phyloP scores from a whole-genome alignment of 73 alveolate genomes.

The Loxodes magnus region DNA sequence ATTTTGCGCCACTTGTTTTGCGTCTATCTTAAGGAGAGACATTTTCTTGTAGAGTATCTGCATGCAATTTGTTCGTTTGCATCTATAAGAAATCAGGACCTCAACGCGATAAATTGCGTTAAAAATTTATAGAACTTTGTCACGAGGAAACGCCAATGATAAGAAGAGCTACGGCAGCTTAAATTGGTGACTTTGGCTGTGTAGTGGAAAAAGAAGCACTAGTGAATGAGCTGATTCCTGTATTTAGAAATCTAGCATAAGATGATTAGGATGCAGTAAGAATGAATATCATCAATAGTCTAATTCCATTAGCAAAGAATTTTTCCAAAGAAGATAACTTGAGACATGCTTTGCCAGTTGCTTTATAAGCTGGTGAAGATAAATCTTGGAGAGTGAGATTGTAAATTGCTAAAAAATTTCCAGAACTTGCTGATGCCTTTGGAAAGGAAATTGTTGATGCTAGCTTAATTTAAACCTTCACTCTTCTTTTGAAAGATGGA shows the following conservation, averaged over 20 bases:
- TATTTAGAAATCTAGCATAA: slow-evolving; percentile 67
- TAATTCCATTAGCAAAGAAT: slow-evolving; percentile 80
- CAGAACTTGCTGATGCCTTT: slow-evolving; percentile 89
- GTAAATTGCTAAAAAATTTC: slow-evolving; percentile 86
- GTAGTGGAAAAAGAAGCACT: slow-evolving; percentile 77
- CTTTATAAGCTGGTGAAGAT: slow-evolving; percentile 83
- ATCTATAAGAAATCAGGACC: slow-evolving; percentile 82
- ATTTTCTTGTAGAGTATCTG: slow-evolving; percentile 91
- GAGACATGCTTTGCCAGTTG: slow-evolving; percentile 71
- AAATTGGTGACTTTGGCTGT: slow-evolving; percentile 82
- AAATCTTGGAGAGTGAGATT: slow-evolving; percentile 96
- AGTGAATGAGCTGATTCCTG: slow-evolving; percentile 77
- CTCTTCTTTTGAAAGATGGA: slow-evolving; percentile 77
- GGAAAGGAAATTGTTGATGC: slow-evolving; percentile 85
- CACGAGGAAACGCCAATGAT: slow-evolving; percentile 97
- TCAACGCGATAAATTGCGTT: slow-evolving; percentile 83
- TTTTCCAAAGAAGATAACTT: slow-evolving; percentile 80
- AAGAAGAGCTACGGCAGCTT: slow-evolving; percentile 89
- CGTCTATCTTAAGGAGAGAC: slow-evolving; percentile 18
- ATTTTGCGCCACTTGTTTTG: neutral
- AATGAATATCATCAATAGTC: slow-evolving; percentile 71
- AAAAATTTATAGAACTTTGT: slow-evolving; percentile 86
- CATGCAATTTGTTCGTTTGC: slow-evolving; percentile 83
- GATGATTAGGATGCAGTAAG: slow-evolving; percentile 94
- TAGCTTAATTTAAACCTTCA: slow-evolving; percentile 73